A percentile compares a stretch with the other conserved stretches of the same genome.
phyloP scores from a whole-genome alignment of 2,329 filamentous ascomycete genomes.

The Penicillium crustosum region DNA sequence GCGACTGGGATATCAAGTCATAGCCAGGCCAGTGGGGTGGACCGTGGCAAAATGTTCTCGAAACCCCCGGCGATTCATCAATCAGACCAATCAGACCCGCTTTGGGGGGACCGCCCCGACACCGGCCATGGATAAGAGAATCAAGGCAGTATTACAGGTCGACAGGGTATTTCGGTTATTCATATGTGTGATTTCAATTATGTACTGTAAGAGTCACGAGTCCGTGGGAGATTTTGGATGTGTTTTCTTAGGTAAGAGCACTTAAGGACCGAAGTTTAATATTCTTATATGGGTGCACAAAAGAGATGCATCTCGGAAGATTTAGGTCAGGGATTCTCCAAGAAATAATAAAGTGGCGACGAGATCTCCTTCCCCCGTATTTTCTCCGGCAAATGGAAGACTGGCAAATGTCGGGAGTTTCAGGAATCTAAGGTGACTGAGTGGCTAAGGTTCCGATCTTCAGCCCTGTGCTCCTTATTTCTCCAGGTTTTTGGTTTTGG shows the following conservation, averaged over 20 bases:
- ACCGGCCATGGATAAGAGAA: slow-evolving; percentile 27
- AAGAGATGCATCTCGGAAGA: slow-evolving; percentile 1
- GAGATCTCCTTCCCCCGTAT: slow-evolving; percentile 23
- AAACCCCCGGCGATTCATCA: slow-evolving; percentile 19
- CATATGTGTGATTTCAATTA: slow-evolving; percentile 10
- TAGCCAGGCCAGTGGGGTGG: slow-evolving; percentile 20
- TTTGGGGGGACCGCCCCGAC: slow-evolving; percentile 21
- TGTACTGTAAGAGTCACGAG: slow-evolving; percentile 8
- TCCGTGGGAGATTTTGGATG: background rate
- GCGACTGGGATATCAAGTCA: slow-evolving; percentile 15
- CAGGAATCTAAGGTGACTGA: slow-evolving; percentile 29
- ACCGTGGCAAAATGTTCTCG: slow-evolving; percentile 38
- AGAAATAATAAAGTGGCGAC: slow-evolving; percentile 19
- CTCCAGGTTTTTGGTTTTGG: slow-evolving; percentile 10
- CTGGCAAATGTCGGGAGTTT: slow-evolving; percentile 31
- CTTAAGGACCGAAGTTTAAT: background rate
- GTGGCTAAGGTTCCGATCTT: slow-evolving; percentile 23
- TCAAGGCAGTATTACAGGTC: slow-evolving; percentile 16
- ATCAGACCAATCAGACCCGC: slow-evolving; percentile 5
- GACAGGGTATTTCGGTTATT: slow-evolving; percentile 6
- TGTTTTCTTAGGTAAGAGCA: background rate
- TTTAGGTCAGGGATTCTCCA: slow-evolving; percentile 21
- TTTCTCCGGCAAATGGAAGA: slow-evolving; percentile 28
- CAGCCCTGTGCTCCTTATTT: slow-evolving; percentile 22
- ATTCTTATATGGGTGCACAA: background rate